These are phyloP conservation scores for Candida pseudoviswanathii DNA, from an alignment of 1,139 yeast genomes.

Conservation along the genomic window DNA sequence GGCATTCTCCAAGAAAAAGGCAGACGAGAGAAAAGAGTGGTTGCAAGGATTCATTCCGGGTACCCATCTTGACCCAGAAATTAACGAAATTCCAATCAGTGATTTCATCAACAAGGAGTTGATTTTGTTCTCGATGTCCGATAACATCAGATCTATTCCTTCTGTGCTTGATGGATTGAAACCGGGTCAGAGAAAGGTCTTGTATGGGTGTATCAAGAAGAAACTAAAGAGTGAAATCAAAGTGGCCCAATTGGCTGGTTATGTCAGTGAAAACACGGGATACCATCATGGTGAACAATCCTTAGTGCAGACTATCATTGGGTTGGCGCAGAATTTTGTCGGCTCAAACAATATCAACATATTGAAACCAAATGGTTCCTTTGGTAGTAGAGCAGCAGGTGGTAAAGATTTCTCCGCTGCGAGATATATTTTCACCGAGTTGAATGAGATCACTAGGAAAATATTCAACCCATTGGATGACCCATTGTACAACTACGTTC, in stretches of 20 bases:
- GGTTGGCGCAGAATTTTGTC: conserved; percentile 91
- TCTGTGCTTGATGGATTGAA: conserved; percentile 93
- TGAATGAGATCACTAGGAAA: conserved; percentile 71
- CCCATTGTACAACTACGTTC: conserved; percentile 74
- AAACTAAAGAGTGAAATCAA: conserved; percentile 78
- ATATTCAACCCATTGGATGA: conserved; percentile 83
- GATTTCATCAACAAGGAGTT: conserved; percentile 95
- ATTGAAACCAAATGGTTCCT: conserved; percentile 89
- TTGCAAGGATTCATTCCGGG: conserved; percentile 87
- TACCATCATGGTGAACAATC: conserved; percentile 97
- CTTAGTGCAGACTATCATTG: conserved; percentile 84
- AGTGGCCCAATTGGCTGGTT: conserved; percentile 90
- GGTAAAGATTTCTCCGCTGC: conserved; percentile 99
- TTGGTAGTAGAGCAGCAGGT: conserved; percentile 96
- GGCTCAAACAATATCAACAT: conserved; percentile 90
- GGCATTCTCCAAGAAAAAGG: conserved; percentile 93
- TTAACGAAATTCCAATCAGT: conserved; percentile 79
- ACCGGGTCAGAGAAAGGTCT: conserved; percentile 95
- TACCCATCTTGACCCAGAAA: conserved; percentile 83
- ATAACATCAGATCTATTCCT: conserved; percentile 93
- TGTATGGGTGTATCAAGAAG: conserved; percentile 85
- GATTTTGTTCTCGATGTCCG: conserved; percentile 95
- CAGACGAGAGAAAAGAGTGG: conserved; percentile 98
- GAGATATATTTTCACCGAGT: conserved; percentile 91
- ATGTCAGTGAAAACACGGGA: conserved; percentile 85